Evolutionary conservation across 768 basidiomycete species (phyloP), one percentile per base, ranked within the genome.

Genomic region (Stropharia rugosoannulata): DNA sequence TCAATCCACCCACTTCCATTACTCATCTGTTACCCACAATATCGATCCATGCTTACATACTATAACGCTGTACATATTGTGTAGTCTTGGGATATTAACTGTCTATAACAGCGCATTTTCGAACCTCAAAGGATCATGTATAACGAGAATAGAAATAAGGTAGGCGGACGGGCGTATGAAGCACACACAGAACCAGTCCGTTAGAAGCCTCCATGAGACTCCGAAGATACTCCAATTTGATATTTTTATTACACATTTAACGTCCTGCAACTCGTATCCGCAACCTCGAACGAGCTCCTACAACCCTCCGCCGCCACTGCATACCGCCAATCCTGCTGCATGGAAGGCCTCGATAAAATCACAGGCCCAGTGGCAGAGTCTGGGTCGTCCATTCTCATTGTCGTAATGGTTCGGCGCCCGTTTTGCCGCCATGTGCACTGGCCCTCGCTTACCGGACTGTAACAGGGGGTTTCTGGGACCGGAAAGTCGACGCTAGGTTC

Each of bases 401-500:
- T 83, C 19, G 74, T 81, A 42, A 83, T 84, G 82, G 81, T 83
- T 42, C 50, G 65, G 19, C 19, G 42, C 35, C 47, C 42, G 16
- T 25, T 32, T 38, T 42, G 38, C 25, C 35, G 44, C 43, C 45
- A 52, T 41, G 49, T 55, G 41, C 38, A 41, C 38, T 48, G 49
- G 49, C 29, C 16, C 40, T 38, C 53, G 54, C 49, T 59, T 29
- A 36, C 39, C 11, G 29, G 22, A 18, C 37, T 41, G 27, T 16
- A 39, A 46, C 62, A 89, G 87, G 90, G 90, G 35, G 86, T 90
- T 3, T 89, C 80, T 0, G 87, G 87, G 12, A 84, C 85, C 32
- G 87, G 89, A 7, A 90, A 90, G 66, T 82, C 83, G 27, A 89
- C 87, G 18, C 75, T 94, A 1, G 91, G 88, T 0, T 60, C 59